phyloP scores from a whole-genome alignment of 495 filamentous ascomycete genomes.

The Elasticomyces elasticus region DNA sequence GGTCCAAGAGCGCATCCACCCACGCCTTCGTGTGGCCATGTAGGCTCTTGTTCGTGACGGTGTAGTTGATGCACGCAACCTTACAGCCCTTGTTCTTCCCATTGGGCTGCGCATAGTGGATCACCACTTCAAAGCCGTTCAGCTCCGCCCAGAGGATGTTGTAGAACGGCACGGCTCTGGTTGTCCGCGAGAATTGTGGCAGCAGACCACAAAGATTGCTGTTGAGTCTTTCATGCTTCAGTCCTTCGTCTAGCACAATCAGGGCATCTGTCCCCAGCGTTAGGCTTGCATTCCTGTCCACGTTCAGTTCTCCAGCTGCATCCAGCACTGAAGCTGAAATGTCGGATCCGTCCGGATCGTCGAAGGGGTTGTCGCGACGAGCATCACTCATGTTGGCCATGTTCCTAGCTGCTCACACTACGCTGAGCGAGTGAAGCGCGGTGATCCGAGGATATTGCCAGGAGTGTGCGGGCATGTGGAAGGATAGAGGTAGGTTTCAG shows the following conservation, averaged over 20 bases:
- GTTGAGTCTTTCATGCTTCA: slow-evolving; percentile 29
- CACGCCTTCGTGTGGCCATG: slow-evolving; percentile 42
- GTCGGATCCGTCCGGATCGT: slow-evolving; percentile 31
- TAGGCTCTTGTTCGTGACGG: slow-evolving; percentile 40
- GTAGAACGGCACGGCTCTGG: slow-evolving; percentile 57
- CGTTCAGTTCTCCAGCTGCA: slow-evolving; percentile 36
- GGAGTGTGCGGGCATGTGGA: background rate
- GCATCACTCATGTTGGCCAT: background rate
- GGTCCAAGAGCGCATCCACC: slow-evolving; percentile 52
- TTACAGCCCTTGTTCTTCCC: slow-evolving; percentile 46
- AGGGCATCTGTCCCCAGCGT: slow-evolving; percentile 56
- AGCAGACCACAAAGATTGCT: slow-evolving; percentile 39
- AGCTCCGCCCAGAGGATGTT: slow-evolving; percentile 76
- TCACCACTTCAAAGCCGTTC: slow-evolving; percentile 49
- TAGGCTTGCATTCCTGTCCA: slow-evolving; percentile 51
- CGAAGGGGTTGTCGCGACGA: slow-evolving; percentile 32
- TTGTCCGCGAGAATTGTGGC: slow-evolving; percentile 28
- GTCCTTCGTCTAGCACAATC: slow-evolving; percentile 47
- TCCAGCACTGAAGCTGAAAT: slow-evolving; percentile 28
- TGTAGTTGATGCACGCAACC: slow-evolving; percentile 50
- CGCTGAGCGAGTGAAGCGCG: slow-evolving; percentile 24
- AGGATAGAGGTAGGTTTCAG: background rate
- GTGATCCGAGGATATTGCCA: background rate
- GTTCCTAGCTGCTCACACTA: slow-evolving; percentile 22
- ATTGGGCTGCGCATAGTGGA: slow-evolving; percentile 59